Base-by-base conservation (phyloP, 2,329 filamentous ascomycete species). In the Beauveria australis region DNA sequence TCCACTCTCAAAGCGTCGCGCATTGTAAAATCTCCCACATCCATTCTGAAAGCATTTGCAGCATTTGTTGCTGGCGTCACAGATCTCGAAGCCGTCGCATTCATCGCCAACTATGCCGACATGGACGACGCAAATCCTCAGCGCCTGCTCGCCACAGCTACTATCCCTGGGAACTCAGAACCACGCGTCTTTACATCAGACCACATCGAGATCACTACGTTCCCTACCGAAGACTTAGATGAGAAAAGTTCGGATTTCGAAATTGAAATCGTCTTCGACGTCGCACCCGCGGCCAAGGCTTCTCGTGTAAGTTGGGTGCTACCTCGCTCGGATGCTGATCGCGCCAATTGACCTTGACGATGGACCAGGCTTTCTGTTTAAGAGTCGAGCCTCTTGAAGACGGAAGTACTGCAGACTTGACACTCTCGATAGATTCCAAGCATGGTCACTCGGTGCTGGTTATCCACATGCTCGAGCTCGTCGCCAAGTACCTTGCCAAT, bases 401-500 rank as follows among this genome's bases (percentile, higher is more conserved):
- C 24, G 58, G 58, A 40, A 33, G 30, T 18, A 19, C 19, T n/a
- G 58, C 58, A 24, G 51, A 60, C 51, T 22, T 60, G 16, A 48
- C 19, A 6, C 51, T 60, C 12, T 54, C 19, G 5, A 54, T 60
- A 28, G 19, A 54, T 16, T 30, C 51, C 30, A 44, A 60, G 12
- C 30, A 60, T 48, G 58, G 58, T 1, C 58, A 53, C 30, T 12
- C 58, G 19, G 43, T 54, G 10, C 58, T 60, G 22, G 43, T 28
- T 16, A 30, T 16, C 2, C 41, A 60, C 43, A 26, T 60, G 44
- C 58, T 60, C 22, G 33, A 54, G 30, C 51, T 60, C 18, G 58
- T 60, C n/a, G 43, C 58, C 58, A 60, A 54, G 33, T 60, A 60
- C 18, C 51, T 60, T 16, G 51, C 58, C 49, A 19, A 28, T 28